These are phyloP conservation scores for Venturia carpophila DNA, from an alignment of 2,329 filamentous ascomycete species.

Conservation along the genomic window DNA sequence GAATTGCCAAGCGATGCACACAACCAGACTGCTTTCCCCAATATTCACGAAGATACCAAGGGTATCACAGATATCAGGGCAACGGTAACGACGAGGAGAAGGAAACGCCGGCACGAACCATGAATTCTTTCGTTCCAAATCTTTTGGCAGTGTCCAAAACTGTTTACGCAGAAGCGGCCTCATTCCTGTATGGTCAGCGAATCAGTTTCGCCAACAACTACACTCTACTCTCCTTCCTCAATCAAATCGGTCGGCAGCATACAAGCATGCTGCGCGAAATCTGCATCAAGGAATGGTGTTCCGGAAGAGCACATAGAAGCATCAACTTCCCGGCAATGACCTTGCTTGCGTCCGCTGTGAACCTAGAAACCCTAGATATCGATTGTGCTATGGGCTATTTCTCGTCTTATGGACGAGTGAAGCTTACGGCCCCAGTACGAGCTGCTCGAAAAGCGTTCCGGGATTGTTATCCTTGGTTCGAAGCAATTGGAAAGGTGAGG, in stretches of 20 bases:
- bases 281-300: constrained; percentile 15
- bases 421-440: background rate
- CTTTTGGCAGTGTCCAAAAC: constrained; percentile 17
- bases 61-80: background rate
- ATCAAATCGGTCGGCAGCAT: background rate
- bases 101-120: background rate
- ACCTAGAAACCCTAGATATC: constrained; percentile 12
- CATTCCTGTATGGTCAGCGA: constrained; percentile 15
- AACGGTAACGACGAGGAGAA: background rate
- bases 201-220: constrained; percentile 13
- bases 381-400: constrained; percentile 16
- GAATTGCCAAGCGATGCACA: constrained; percentile 11
- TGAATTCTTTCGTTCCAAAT: constrained; percentile 3
- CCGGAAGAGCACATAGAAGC: constrained; percentile 6
- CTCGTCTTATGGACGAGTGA: background rate
- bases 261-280: constrained; percentile 13
- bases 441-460: constrained; percentile 15
- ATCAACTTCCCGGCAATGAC: constrained; percentile 16
- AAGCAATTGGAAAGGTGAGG: constrained; percentile 15
- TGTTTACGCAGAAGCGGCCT: constrained; percentile 15
- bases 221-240: constrained; percentile 12
- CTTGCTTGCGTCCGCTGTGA: constrained; percentile 11
- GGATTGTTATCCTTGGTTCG: constrained; percentile 17
- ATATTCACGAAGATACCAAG: background rate
- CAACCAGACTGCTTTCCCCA: constrained; percentile 9